These are phyloP conservation scores for Stachybotrys chlorohalonatus DNA, from an alignment of 2,329 filamentous ascomycete species.

Conservation along the genomic window DNA sequence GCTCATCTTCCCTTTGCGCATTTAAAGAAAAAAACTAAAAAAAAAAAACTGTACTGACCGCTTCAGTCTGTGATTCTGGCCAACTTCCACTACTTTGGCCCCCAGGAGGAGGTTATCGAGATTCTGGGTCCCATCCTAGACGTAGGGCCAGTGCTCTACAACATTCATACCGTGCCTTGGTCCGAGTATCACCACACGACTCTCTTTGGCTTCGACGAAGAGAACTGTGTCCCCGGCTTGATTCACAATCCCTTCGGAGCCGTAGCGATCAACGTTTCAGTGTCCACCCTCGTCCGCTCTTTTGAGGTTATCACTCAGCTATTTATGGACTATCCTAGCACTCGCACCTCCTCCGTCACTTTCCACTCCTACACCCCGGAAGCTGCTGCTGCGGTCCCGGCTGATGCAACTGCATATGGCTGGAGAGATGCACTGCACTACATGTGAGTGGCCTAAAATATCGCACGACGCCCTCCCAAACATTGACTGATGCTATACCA, in stretches of 20 bases:
- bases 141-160: background rate
- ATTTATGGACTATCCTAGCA: background rate
- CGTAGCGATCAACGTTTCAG: background rate
- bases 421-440: background rate
- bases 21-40: too few relatives aligned
- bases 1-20: too few relatives aligned
- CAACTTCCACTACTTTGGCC: background rate
- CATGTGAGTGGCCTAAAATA: background rate
- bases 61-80: background rate
- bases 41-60: background rate
- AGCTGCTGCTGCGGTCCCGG: background rate
- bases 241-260: background rate
- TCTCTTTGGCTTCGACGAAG: background rate
- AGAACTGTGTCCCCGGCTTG: background rate
- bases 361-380: background rate
- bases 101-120: background rate
- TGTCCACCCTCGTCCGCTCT: background rate
- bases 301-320: background rate
- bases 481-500: background rate
- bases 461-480: background rate
- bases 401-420: background rate
- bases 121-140: background rate
- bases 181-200: background rate
- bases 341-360: background rate
- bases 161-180: background rate